A percentile compares a stretch with the other conserved stretches of the same genome.
phyloP scores from a whole-genome alignment of 305 asterid genomes.

The Fraxinus paxiana region DNA sequence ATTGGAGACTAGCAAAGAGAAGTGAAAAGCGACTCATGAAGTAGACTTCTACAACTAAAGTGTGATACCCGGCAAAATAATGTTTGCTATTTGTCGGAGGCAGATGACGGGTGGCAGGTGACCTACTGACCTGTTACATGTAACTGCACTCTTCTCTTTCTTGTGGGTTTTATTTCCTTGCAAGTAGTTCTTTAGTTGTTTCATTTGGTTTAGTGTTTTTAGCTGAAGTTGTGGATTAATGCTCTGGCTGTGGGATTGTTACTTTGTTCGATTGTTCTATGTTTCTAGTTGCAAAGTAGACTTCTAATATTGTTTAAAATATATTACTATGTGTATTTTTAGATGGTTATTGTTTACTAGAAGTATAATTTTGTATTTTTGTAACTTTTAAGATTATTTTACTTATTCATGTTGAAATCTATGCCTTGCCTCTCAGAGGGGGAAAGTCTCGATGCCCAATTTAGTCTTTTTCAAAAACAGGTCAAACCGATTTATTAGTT shows the following conservation, averaged over 20 bases:
- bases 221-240: neutral
- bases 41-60: neutral
- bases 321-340: neutral
- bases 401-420: neutral
- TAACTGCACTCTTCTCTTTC: neutral
- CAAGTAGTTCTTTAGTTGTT: neutral
- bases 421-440: neutral
- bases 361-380: neutral
- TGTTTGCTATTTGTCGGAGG: neutral
- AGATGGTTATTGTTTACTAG: neutral
- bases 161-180: neutral
- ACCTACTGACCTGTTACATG: neutral
- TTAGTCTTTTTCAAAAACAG: neutral
- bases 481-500: neutral
- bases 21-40: neutral
- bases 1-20: neutral
- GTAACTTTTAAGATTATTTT: neutral
- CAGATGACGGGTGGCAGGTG: neutral
- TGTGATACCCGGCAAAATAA: neutral
- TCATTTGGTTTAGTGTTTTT: neutral
- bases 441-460: neutral
- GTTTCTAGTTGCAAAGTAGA: neutral
- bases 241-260: neutral
- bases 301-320: neutral
- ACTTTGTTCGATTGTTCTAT: neutral